Evolutionary conservation across 306 rosid genomes (phyloP).

Genomic region (Hylodesmum podocarpum): DNA sequence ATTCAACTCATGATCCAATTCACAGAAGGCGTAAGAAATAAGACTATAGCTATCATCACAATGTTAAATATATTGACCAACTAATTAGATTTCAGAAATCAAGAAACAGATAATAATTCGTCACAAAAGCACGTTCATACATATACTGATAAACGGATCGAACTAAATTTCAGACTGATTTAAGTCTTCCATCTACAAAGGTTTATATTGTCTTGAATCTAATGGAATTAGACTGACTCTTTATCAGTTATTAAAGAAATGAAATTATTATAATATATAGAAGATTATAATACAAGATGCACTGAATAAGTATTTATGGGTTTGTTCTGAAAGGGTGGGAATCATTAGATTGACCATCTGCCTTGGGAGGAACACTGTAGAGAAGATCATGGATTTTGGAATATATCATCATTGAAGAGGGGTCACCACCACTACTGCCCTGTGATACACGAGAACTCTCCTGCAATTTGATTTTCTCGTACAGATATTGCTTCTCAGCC

Average conservation of each 20-base stretch:
- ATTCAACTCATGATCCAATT: slow-evolving; percentile 14
- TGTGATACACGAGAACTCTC: slow-evolving; percentile 83
- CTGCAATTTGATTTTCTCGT: slow-evolving; percentile 95
- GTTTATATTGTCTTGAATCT: slow-evolving; percentile 26
- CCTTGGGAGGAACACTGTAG: slow-evolving; percentile 58
- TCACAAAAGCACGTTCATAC: slow-evolving; percentile 5
- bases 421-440: slow-evolving; percentile 67
- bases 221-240: slow-evolving; percentile 29
- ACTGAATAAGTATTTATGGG: slow-evolving; percentile 45
- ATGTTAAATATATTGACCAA: background rate
- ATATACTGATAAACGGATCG: slow-evolving; percentile 14
- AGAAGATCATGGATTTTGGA: slow-evolving; percentile 89
- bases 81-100: slow-evolving; percentile 15
- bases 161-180: slow-evolving; percentile 25
- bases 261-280: slow-evolving; percentile 11
- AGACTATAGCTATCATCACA: background rate
- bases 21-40: background rate
- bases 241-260: slow-evolving; percentile 29
- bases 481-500: slow-evolving; percentile 94
- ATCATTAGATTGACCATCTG: slow-evolving; percentile 68
- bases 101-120: slow-evolving; percentile 1
- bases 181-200: slow-evolving; percentile 24
- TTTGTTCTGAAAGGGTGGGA: slow-evolving; percentile 64
- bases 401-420: slow-evolving; percentile 73
- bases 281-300: slow-evolving; percentile 29